Evolutionary conservation across 2,329 filamentous ascomycete genomes (phyloP).

Genomic region (Tothia fuscella): DNA sequence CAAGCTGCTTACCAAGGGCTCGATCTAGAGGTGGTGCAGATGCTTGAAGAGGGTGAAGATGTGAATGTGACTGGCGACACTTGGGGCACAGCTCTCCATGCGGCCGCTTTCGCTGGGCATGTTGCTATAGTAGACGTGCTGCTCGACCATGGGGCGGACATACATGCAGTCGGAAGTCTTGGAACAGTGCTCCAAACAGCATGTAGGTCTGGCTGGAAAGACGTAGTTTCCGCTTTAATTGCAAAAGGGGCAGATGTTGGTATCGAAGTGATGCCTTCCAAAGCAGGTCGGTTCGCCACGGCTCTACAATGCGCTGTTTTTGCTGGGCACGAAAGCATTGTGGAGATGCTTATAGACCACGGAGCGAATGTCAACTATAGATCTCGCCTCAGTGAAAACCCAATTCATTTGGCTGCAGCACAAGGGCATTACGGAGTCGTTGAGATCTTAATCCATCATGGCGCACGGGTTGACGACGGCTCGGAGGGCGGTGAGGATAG

Average conservation of each 20-base stretch:
- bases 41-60: neutral
- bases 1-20: neutral
- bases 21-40: neutral
- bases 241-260: neutral
- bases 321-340: constrained; percentile 4
- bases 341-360: constrained; percentile 2
- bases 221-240: neutral
- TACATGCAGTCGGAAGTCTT: neutral
- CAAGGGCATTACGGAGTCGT: neutral
- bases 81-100: neutral
- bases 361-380: constrained; percentile 2
- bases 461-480: neutral
- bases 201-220: neutral
- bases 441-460: neutral
- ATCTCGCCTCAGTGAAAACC: neutral
- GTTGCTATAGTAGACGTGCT: neutral
- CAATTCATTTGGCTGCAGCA: constrained; percentile 2
- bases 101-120: neutral
- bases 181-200: neutral
- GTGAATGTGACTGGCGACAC: neutral
- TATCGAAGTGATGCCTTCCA: neutral
- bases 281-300: neutral
- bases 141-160: neutral
- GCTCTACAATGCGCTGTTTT: neutral
- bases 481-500: no score